Evolutionary conservation across 805 yeast genomes (phyloP), one percentile per base, ranked within the genome.

Genomic region (Saccharomycopsis selenospora): DNA sequence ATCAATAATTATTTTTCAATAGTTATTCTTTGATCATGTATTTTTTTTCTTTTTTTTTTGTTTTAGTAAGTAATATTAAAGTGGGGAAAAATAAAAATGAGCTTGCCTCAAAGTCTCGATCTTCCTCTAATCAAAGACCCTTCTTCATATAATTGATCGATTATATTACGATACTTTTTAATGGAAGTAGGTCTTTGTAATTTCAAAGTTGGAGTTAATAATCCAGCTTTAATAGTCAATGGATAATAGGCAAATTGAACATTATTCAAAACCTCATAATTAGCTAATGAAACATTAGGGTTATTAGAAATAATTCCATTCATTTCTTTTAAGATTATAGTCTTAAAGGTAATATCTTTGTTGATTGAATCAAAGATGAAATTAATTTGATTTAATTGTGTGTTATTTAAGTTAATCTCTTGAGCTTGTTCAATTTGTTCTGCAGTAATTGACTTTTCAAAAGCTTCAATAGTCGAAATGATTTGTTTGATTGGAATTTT

Each of bases 131-230:
- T 29, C 3, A 24, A 29, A 25, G 17, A 36, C 40, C 82, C 82
- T 54, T 79, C 80, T 43, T 59, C 59, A 55, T 80, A 79, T 65
- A 79, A 59, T 6, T 51, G 55, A 17, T 67, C 67, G 36, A 80
- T 63, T 24, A 65, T 67, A 10, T 57, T 55, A 38, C 63, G 59
- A 57, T 72, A 78, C 29, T 62, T 65, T 57, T 69, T 68, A 36
- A 69, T 69, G 0, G 80, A 79, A 24, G 67, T 65, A 1, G 71
- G 64, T 50, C 85, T 66, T 61, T 76, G 76, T 46, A 77, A 63
- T 61, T 78, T 77, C 53, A 77, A 58, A 3, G 90, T 83, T 36
- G 90, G 90, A 2, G 91, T 83, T 36, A 83, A 62, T 2, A 77
- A 73, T 43, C 79, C 81, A 49, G 77, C 76, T 42, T 72, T 78